phyloP scores from a whole-genome alignment of 2,329 filamentous ascomycete genomes.

The Aspergillus puulaauensis region DNA sequence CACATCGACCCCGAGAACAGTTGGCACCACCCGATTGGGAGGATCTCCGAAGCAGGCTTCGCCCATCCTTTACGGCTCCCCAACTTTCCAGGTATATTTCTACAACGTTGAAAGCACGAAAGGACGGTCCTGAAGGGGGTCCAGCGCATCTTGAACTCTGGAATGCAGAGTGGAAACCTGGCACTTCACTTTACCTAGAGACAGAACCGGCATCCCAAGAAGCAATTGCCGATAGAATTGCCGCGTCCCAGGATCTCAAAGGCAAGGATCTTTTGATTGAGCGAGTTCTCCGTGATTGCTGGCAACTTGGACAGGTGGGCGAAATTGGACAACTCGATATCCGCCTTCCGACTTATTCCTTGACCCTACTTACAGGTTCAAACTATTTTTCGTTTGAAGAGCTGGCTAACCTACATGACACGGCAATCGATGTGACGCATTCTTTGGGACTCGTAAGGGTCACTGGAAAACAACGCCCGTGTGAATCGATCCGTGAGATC shows the following conservation, averaged over 20 bases:
- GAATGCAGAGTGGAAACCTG: slow-evolving; percentile 30
- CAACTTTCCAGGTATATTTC: slow-evolving; percentile 35
- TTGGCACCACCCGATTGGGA: slow-evolving; percentile 30
- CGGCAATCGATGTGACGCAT: slow-evolving; percentile 37
- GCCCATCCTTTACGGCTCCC: slow-evolving; percentile 33
- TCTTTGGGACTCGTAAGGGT: slow-evolving; percentile 35
- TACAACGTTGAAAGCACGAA: background rate
- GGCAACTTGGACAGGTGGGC: slow-evolving; percentile 33
- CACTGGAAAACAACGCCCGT: slow-evolving; percentile 32
- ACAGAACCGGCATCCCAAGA: slow-evolving; percentile 14
- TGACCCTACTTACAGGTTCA: slow-evolving; percentile 34
- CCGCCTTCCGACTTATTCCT: slow-evolving; percentile 23
- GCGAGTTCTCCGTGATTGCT: slow-evolving; percentile 39
- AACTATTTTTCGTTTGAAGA: slow-evolving; percentile 38
- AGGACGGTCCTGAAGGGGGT: background rate
- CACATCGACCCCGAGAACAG: slow-evolving; percentile 24
- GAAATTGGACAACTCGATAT: slow-evolving; percentile 41
- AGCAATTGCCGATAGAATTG: slow-evolving; percentile 20
- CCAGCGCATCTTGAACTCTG: background rate
- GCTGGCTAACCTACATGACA: slow-evolving; percentile 33
- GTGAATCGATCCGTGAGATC: slow-evolving; percentile 34
- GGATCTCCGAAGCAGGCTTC: slow-evolving; percentile 28
- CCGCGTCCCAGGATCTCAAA: slow-evolving; percentile 21
- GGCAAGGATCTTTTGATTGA: slow-evolving; percentile 36
- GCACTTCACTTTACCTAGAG: slow-evolving; percentile 31